Conservation (phyloP, 345 rosid genomes). For the Clarkia xantiana region DNA sequence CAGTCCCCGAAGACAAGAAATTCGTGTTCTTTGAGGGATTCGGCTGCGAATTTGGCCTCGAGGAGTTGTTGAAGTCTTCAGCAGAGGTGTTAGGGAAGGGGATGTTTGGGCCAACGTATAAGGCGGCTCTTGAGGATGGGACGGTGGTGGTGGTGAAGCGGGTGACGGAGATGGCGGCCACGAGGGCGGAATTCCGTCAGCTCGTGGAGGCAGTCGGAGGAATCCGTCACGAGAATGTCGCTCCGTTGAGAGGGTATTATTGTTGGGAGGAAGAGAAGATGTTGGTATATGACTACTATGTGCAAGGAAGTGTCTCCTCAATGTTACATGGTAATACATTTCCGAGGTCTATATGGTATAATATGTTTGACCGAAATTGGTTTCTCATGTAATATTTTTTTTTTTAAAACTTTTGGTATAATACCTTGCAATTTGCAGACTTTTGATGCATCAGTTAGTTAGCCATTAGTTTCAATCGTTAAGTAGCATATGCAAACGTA, state of each 20-base stretch:
- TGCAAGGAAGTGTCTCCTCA: conserved; percentile 56
- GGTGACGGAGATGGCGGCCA: conserved; percentile 55
- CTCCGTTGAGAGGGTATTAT: conserved; percentile 62
- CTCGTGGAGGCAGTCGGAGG: conserved; percentile 54
- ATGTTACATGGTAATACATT: conserved; percentile 53
- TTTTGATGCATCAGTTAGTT: too few species aligned
- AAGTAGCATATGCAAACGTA: too few species aligned
- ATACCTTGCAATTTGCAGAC: too few species aligned
- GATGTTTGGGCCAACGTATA: conserved; percentile 63
- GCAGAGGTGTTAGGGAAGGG: conserved; percentile 95
- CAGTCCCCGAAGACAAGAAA: conserved; percentile 33
- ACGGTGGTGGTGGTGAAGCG: conserved; percentile 73
- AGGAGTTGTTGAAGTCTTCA: conserved; percentile 75
- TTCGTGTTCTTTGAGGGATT: conserved; percentile 66
- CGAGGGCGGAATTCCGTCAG: conserved; percentile 67
- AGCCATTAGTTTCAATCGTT: too few species aligned
- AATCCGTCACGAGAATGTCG: conserved; percentile 64
- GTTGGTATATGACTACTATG: conserved; percentile 52
- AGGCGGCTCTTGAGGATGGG: conserved; percentile 72
- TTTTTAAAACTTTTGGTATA: too few species aligned
- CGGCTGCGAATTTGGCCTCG: conserved; percentile 53
- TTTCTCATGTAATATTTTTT: too few species aligned
- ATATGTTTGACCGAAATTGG: too few species aligned
- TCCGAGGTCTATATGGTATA: too few species aligned
- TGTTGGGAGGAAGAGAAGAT: conserved; percentile 89